Conservation (phyloP, 129 eudicot genomes). For the Kitagawia praeruptora region DNA sequence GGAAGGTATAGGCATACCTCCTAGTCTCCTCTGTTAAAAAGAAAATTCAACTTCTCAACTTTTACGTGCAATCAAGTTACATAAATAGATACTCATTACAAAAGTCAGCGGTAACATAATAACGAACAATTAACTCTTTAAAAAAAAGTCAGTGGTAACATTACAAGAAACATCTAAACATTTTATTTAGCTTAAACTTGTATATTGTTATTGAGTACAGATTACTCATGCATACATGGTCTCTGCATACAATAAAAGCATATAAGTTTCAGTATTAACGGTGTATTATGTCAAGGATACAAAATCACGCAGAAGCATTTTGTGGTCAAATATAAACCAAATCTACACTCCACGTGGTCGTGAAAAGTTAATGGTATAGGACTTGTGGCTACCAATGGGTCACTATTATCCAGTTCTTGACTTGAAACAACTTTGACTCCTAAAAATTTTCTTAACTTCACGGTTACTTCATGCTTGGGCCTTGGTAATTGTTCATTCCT, state of each 20-base stretch:
- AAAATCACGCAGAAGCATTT: background rate
- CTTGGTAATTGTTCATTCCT: background rate
- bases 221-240: background rate
- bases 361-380: background rate
- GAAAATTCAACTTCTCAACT: background rate
- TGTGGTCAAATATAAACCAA: background rate
- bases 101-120: background rate
- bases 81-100: background rate
- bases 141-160: background rate
- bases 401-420: background rate
- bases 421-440: background rate
- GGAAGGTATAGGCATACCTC: conserved; percentile 51
- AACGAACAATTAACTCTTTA: background rate
- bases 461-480: background rate
- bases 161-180: background rate
- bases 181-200: background rate
- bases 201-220: background rate
- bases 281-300: background rate
- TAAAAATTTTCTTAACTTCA: background rate
- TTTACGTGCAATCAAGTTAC: background rate
- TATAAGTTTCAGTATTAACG: background rate
- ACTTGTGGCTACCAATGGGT: background rate
- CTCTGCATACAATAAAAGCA: background rate
- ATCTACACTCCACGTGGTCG: background rate
- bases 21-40: conserved; percentile 44